Percentiles rank a stretch among this genome's conserved stretches.
phyloP scores from a whole-genome alignment of 345 rosid genomes.

The Hypericum perforatum region DNA sequence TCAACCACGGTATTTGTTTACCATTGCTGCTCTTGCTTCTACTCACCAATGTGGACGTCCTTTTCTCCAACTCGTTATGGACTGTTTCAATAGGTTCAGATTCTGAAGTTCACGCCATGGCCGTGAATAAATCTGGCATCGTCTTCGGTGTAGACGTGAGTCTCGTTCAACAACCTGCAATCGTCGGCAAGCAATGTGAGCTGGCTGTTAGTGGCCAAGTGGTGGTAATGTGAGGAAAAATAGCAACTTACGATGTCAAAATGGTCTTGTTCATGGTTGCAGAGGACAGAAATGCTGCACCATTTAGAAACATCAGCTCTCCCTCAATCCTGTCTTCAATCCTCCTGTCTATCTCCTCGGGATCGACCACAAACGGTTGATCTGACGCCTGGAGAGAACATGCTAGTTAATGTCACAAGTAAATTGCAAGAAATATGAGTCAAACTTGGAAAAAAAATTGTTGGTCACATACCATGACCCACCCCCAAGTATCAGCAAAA shows the following conservation, averaged over 20 bases:
- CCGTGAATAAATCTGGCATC: constrained; percentile 55
- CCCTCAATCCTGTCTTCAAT: constrained; percentile 60
- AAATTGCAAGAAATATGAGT: background rate
- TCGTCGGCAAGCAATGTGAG: background rate
- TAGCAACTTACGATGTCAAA: constrained; percentile 46
- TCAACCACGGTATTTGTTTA: no score
- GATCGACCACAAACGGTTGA: constrained; percentile 46
- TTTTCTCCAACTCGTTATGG: no score
- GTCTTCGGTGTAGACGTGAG: constrained; percentile 56
- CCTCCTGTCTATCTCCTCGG: constrained; percentile 62
- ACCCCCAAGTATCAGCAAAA: constrained; percentile 70
- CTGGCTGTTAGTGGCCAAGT: background rate
- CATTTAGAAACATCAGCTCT: constrained; percentile 62
- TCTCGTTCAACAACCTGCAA: constrained; percentile 43
- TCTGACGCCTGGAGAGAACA: constrained; percentile 29
- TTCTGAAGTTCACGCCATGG: constrained; percentile 23
- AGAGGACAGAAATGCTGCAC: constrained; percentile 67
- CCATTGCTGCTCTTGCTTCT: no score
- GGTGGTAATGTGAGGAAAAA: background rate
- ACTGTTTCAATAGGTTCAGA: no score
- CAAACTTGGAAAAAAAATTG: background rate
- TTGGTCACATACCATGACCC: constrained; percentile 49
- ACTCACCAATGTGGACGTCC: no score
- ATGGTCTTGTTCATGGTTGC: constrained; percentile 81
- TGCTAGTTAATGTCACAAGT: background rate